phyloP scores from a whole-genome alignment of 176 grass and related monocot species.

The Rhynchospora breviuscula region DNA sequence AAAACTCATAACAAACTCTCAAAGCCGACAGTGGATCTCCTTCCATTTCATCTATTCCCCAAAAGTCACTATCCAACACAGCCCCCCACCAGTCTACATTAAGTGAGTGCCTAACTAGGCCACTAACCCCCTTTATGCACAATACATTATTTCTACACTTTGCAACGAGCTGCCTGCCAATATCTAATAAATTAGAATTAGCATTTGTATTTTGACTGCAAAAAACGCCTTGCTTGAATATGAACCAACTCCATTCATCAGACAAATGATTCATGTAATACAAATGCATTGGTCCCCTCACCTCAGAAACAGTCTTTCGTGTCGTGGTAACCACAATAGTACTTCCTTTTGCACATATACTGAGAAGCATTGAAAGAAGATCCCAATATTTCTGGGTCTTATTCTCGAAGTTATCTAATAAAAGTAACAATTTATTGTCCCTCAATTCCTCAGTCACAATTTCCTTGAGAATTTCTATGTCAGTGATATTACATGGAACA shows the following conservation, averaged over 20 bases:
- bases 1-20: conserved; percentile 19
- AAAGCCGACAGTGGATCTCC: conserved; percentile 4
- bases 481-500: background rate
- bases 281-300: background rate
- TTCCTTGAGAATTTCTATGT: conserved; percentile 22
- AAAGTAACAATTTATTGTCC: conserved; percentile 29
- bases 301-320: background rate
- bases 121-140: conserved; percentile 23
- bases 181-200: background rate
- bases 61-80: background rate
- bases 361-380: background rate
- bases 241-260: background rate
- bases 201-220: background rate
- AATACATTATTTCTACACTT: conserved; percentile 10
- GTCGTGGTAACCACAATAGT: conserved; percentile 25
- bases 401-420: conserved; percentile 29
- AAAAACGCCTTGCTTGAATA: background rate
- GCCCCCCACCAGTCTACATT: background rate
- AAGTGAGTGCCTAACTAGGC: conserved; percentile 2
- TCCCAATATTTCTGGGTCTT: conserved; percentile 11
- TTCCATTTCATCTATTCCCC: conserved; percentile 18
- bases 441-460: conserved; percentile 24
- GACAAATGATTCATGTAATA: conserved; percentile 24
- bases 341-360: background rate
- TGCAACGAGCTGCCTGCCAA: background rate